These are phyloP conservation scores for Fusarium marasasianum DNA, from an alignment of 2,329 filamentous ascomycete genomes.

Conservation along the genomic window DNA sequence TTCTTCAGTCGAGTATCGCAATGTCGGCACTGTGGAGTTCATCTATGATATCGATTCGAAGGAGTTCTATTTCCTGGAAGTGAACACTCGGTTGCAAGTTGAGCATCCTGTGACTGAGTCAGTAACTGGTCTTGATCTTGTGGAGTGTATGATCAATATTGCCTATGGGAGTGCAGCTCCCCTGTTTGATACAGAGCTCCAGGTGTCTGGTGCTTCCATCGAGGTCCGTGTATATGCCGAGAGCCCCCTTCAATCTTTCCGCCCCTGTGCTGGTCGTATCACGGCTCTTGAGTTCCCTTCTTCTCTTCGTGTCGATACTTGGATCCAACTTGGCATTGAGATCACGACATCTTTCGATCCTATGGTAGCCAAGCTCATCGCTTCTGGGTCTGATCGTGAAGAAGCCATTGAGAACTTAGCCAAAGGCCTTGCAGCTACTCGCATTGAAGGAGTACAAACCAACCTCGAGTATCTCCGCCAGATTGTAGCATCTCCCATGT, in stretches of 20 bases:
- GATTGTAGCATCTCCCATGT: constrained; percentile 43
- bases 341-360: constrained; percentile 81
- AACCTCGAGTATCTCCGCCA: constrained; percentile 48
- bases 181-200: constrained; percentile 21
- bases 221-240: constrained; percentile 55
- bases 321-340: constrained; percentile 74
- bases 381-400: constrained; percentile 66
- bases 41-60: constrained; percentile 51
- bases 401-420: constrained; percentile 72
- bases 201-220: constrained; percentile 46
- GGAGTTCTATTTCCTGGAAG: constrained; percentile 58
- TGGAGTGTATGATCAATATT: constrained; percentile 59
- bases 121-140: constrained; percentile 78
- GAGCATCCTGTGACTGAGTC: constrained; percentile 72
- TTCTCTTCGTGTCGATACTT: constrained; percentile 68
- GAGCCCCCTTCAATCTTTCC: constrained; percentile 66
- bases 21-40: constrained; percentile 58
- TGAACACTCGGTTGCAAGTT: constrained; percentile 60
- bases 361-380: constrained; percentile 79
- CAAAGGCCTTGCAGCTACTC: constrained; percentile 63
- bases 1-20: constrained; percentile 50
- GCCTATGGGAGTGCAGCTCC: constrained; percentile 28
- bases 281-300: constrained; percentile 66
- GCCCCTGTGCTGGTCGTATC: constrained; percentile 67
- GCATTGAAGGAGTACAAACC: constrained; percentile 46